phyloP scores from a whole-genome alignment of 1,139 yeast species.

The Meyerozyma sp. region DNA sequence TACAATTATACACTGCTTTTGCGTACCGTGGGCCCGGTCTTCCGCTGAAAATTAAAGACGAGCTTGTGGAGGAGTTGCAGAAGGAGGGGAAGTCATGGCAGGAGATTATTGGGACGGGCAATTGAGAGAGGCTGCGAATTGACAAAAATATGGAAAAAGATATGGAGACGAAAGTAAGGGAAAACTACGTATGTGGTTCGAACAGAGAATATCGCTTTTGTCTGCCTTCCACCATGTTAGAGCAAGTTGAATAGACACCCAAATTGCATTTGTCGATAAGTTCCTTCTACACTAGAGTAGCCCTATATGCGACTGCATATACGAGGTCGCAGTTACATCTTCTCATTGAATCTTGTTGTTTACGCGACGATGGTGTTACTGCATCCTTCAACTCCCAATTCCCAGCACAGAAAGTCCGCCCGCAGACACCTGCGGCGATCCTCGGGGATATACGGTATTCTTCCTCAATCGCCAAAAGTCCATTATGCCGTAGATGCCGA shows the following conservation, averaged over 20 bases:
- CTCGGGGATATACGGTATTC: slow-evolving; percentile 32
- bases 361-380: slow-evolving; percentile 3
- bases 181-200: too few species aligned
- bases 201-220: too few species aligned
- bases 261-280: too few species aligned
- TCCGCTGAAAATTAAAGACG: slow-evolving; percentile 73
- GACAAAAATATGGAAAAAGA: too few species aligned
- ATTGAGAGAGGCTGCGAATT: not conserved
- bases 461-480: slow-evolving; percentile 37
- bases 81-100: slow-evolving; percentile 82
- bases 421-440: slow-evolving; percentile 21
- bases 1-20: slow-evolving; percentile 82
- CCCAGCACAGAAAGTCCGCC: not conserved
- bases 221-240: too few species aligned
- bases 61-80: slow-evolving; percentile 58
- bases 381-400: slow-evolving; percentile 3
- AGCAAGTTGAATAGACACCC: too few species aligned
- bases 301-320: too few species aligned
- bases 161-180: too few species aligned
- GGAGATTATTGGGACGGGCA: slow-evolving; percentile 52
- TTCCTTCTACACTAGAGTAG: not conserved
- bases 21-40: slow-evolving; percentile 93
- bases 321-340: too few species aligned
- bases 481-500: slow-evolving; percentile 41
- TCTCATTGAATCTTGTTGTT: not conserved